Evolutionary conservation across 164 flowering plant species (phyloP), one percentile per base, ranked within the genome.

Genomic region (Kingdonia uniflora): DNA sequence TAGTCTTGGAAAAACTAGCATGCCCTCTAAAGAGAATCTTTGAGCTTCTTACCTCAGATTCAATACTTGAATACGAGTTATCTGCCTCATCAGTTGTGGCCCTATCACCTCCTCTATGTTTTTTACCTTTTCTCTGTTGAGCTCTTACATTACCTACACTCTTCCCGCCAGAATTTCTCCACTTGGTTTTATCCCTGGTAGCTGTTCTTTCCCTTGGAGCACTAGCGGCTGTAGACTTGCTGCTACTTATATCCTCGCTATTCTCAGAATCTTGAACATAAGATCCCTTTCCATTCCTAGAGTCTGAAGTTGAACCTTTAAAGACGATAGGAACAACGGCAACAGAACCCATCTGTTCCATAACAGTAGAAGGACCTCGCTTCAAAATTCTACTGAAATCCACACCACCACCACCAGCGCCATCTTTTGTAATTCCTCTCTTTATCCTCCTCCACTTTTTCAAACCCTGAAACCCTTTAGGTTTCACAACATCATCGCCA

Each of bases 361-460:
- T 40, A 13, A 60, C 11, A 52, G 25, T 61, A 4, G 81, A 42
- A 26, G 69, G 56, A n/a, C 70, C 85, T 54, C 89, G 70, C 61
- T 83, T 91, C 59, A 80, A 52, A n/a, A 63, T 49, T 64, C 76
- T 77, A 71, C 67, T 63, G 23, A 35, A 47, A 65, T 82, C 87
- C 6, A 49, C 41, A 55, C 11, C 56, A 16, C 35, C 41, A 57
- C 14, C 57, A 16, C 42, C 43, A 45, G 58, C 53, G 14, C 67
- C 52, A 39, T 81, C 87, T 68, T 72, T 80, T 11, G 39, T 24
- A 35, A 49, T 11, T 38, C 76, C 83, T 68, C 88, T 75, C 68
- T 56, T 75, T 43, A 77, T 74, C 21, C 95, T 70, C 69, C 76
- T 77, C 97, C 97, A 89, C 67, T 86, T 89, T 80, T 70, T 89